phyloP scores from a whole-genome alignment of 176 grass and related monocot genomes.

The Avena sativa region DNA sequence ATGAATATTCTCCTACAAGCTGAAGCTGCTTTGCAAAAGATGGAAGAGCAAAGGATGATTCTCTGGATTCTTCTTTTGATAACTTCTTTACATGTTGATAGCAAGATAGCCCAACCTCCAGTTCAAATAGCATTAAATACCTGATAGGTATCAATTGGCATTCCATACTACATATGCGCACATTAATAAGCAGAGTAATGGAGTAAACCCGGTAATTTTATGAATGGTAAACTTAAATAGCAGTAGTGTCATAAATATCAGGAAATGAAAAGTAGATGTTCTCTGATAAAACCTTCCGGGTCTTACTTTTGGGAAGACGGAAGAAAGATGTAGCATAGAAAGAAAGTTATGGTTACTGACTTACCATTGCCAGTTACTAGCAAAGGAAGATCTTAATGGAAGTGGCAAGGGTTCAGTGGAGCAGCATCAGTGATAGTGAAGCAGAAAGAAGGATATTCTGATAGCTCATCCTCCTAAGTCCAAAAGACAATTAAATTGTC shows the following conservation, averaged over 20 bases:
- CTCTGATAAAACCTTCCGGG: slow-evolving; percentile 1
- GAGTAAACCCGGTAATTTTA: slow-evolving; percentile 2
- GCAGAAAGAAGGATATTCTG: slow-evolving; percentile 59
- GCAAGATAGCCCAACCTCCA: slow-evolving; percentile 48
- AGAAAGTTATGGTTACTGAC: slow-evolving; percentile 13
- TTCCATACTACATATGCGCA: not conserved
- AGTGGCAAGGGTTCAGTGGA: slow-evolving; percentile 37
- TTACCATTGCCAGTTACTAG: not conserved
- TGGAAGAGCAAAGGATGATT: slow-evolving; percentile 47
- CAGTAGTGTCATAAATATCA: slow-evolving; percentile 23
- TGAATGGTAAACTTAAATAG: slow-evolving; percentile 19
- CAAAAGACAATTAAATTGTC: slow-evolving; percentile 48
- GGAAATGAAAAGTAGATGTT: slow-evolving; percentile 28
- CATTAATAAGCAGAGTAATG: slow-evolving; percentile 23
- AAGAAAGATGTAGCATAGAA: not conserved
- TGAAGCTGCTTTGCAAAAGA: slow-evolving; percentile 60
- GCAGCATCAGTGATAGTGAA: slow-evolving; percentile 48
- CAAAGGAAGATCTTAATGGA: slow-evolving; percentile 33
- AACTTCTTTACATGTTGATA: slow-evolving; percentile 50
- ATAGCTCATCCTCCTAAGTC: slow-evolving; percentile 49
- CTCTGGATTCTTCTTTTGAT: slow-evolving; percentile 31
- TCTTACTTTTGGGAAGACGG: not conserved
- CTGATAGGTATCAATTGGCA: slow-evolving; percentile 31
- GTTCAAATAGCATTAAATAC: slow-evolving; percentile 30
- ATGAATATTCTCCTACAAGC: slow-evolving; percentile 63